Conservation (phyloP, 2,329 filamentous ascomycete genomes). For the Cladosporium velox region DNA sequence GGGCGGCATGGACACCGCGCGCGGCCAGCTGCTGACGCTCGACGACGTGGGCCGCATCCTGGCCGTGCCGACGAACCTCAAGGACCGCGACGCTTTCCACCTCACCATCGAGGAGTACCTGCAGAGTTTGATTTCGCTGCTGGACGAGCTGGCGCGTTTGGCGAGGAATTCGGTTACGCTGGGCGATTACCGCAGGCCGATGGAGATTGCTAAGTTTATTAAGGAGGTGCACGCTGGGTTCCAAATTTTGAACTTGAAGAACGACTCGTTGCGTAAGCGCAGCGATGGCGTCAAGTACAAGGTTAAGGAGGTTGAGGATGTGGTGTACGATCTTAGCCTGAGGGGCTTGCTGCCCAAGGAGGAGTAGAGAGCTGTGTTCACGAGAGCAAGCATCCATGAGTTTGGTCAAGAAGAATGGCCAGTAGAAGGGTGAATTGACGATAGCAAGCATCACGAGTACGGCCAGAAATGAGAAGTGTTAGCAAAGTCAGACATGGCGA, state of each 20-base stretch:
- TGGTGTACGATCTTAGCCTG: conserved; percentile 92
- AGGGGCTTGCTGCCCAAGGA: conserved; percentile 62
- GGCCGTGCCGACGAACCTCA: conserved; percentile 88
- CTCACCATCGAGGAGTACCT: conserved; percentile 97
- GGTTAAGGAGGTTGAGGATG: conserved; percentile 97
- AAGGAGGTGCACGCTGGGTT: conserved; percentile 96
- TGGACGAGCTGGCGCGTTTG: conserved; percentile 86
- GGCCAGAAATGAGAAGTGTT: not conserved
- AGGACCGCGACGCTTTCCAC: conserved; percentile 84
- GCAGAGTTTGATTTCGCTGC: conserved; percentile 79
- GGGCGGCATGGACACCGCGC: conserved; percentile 63
- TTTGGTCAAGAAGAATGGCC: not conserved
- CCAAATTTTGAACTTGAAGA: conserved; percentile 96
- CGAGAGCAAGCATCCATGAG: not conserved
- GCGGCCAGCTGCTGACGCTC: conserved; percentile 73
- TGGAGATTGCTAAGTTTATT: conserved; percentile 87
- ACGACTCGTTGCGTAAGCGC: conserved; percentile 82
- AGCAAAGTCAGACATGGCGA: not conserved
- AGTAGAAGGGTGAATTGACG: not conserved
- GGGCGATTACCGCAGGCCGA: conserved; percentile 80
- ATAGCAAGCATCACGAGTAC: not conserved
- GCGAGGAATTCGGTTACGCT: conserved; percentile 93
- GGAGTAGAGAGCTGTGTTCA: conserved; percentile 18
- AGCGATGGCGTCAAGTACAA: conserved; percentile 95
- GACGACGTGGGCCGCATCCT: conserved; percentile 82